Conservation (phyloP, 495 filamentous ascomycete genomes). For the Oleoguttula mirabilis region DNA sequence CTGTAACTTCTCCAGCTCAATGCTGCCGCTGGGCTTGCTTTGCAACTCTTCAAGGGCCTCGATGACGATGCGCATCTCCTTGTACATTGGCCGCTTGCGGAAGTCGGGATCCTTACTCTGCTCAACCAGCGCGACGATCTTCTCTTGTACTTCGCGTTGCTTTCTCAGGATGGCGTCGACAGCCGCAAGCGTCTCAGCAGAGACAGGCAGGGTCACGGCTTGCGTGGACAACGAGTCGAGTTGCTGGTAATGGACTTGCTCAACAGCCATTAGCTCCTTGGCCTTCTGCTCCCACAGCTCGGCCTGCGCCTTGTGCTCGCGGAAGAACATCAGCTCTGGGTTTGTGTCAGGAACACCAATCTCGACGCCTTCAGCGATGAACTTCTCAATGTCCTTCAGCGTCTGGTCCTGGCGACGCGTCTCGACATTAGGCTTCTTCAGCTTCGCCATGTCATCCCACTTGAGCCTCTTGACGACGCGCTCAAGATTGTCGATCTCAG, state of each 20-base stretch:
- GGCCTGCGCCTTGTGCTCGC: slow-evolving; percentile 61
- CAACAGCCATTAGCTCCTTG: slow-evolving; percentile 81
- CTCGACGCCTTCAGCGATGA: slow-evolving; percentile 63
- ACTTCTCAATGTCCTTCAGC: slow-evolving; percentile 62
- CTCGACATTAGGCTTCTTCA: slow-evolving; percentile 13
- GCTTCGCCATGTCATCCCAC: slow-evolving; percentile 66
- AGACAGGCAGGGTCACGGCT: slow-evolving; percentile 67
- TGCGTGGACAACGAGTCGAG: slow-evolving; percentile 77
- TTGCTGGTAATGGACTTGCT: slow-evolving; percentile 84
- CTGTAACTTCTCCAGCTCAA: slow-evolving; percentile 89
- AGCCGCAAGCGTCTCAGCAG: slow-evolving; percentile 61
- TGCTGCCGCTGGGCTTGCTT: slow-evolving; percentile 78
- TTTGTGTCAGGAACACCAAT: slow-evolving; percentile 67
- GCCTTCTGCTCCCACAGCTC: slow-evolving; percentile 89
- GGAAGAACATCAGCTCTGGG: slow-evolving; percentile 61
- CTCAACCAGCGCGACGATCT: slow-evolving; percentile 68
- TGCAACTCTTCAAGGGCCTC: slow-evolving; percentile 77
- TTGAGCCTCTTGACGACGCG: slow-evolving; percentile 70
- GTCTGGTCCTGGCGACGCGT: slow-evolving; percentile 41
- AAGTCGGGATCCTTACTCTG: slow-evolving; percentile 63
- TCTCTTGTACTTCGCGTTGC: slow-evolving; percentile 85
- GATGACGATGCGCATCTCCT: slow-evolving; percentile 79
- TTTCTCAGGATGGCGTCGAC: slow-evolving; percentile 92
- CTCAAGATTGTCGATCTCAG: slow-evolving; percentile 77
- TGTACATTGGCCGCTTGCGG: slow-evolving; percentile 73